Conservation (phyloP, 2,329 filamentous ascomycete species). For the Penicillium sp. region DNA sequence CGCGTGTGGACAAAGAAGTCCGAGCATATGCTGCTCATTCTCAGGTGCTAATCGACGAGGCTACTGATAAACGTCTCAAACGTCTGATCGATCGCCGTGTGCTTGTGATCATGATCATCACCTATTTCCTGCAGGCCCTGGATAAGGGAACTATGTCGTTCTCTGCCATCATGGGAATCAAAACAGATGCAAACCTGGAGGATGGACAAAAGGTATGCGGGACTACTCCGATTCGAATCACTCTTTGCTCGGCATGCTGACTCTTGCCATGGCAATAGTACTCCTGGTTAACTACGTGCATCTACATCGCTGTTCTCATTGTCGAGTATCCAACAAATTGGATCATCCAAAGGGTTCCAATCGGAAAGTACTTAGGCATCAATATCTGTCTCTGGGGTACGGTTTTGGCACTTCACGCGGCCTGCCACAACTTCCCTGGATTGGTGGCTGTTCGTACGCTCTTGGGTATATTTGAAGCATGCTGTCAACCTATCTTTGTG, state of each 20-base stretch:
- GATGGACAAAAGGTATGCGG: constrained; percentile 32
- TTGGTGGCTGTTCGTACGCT: constrained; percentile 61
- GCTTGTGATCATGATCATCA: constrained; percentile 66
- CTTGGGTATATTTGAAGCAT: constrained; percentile 67
- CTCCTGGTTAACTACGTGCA: constrained; percentile 69
- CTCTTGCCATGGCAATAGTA: constrained; percentile 46
- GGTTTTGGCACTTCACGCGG: constrained; percentile 59
- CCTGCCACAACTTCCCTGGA: constrained; percentile 57
- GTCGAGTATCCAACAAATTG: constrained; percentile 71
- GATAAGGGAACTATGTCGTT: constrained; percentile 44
- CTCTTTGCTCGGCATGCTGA: neutral
- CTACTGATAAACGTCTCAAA: constrained; percentile 60
- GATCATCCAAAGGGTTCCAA: constrained; percentile 60
- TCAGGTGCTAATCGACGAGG: constrained; percentile 55
- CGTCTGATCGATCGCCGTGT: constrained; percentile 65
- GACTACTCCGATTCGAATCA: neutral
- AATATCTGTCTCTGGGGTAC: constrained; percentile 63
- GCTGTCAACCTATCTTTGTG: constrained; percentile 65
- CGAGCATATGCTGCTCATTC: constrained; percentile 62
- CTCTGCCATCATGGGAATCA: constrained; percentile 42
- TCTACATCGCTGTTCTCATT: constrained; percentile 67
- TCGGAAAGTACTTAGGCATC: constrained; percentile 63
- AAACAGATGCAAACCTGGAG: constrained; percentile 48
- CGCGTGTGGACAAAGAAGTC: constrained; percentile 65
- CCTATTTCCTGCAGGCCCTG: constrained; percentile 64